phyloP scores from a whole-genome alignment of 306 rosid genomes.

The Quercus alba region DNA sequence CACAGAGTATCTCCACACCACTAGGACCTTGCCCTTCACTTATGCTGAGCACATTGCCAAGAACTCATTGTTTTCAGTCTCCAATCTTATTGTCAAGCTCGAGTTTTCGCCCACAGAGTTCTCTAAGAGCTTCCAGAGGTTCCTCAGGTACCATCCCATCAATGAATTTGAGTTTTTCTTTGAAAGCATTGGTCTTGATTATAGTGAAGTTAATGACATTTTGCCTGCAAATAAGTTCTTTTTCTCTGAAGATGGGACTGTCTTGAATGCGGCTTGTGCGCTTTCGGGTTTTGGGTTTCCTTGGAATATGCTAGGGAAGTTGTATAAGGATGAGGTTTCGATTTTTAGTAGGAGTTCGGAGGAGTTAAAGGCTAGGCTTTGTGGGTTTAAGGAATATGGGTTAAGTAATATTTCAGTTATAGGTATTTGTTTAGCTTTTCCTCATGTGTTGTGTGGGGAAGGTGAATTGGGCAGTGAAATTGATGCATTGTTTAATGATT shows the following conservation, averaged over 20 bases:
- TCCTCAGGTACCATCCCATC: constrained; percentile 75
- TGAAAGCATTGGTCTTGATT: constrained; percentile 71
- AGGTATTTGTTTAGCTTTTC: constrained; percentile 72
- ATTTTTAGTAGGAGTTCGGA: constrained; percentile 32
- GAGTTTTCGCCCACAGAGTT: constrained; percentile 36
- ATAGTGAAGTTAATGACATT: constrained; percentile 23
- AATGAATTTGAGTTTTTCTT: constrained; percentile 86
- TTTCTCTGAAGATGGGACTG: constrained; percentile 53
- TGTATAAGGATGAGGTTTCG: constrained; percentile 45
- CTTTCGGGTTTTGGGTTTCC: constrained; percentile 77
- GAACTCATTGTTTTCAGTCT: constrained; percentile 44
- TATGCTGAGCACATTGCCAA: constrained; percentile 60
- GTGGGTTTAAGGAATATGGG: constrained; percentile 40
- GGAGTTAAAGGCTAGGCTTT: constrained; percentile 45
- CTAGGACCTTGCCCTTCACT: constrained; percentile 57
- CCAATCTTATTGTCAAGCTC: constrained; percentile 44
- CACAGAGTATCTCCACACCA: constrained; percentile 65
- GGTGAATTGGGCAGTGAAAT: constrained; percentile 18
- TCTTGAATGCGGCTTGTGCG: constrained; percentile 52
- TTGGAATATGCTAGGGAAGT: constrained; percentile 63
- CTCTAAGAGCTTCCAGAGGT: constrained; percentile 35
- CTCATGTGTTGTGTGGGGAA: constrained; percentile 40
- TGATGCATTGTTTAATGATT: constrained; percentile 42
- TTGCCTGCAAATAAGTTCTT: constrained; percentile 64
- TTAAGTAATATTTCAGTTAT: constrained; percentile 49